These are phyloP conservation scores for Eimeria necatrix DNA, from an alignment of 169 alveolate genomes.

Conservation along the genomic window DNA sequence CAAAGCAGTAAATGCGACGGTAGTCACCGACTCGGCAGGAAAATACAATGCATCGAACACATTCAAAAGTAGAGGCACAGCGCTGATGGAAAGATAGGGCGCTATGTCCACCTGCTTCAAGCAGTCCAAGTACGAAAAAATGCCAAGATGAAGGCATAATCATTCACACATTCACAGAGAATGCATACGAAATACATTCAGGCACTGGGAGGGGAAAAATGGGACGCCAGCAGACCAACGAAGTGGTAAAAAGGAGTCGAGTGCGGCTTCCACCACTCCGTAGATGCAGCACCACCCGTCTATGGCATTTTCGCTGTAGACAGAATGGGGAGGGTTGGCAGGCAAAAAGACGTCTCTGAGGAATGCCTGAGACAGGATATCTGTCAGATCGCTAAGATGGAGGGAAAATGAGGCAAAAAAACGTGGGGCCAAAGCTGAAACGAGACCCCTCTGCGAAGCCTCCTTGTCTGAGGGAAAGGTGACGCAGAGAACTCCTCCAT, in stretches of 20 bases:
- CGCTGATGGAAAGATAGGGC: no score
- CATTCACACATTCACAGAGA: no score
- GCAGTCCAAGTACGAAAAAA: no score
- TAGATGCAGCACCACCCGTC: constrained; percentile 75
- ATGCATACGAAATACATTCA: no score
- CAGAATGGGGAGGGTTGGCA: constrained; percentile 62
- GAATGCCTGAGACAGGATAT: constrained; percentile 14
- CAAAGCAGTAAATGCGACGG: neutral
- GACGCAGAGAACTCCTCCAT: constrained; percentile 40
- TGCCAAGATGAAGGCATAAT: no score
- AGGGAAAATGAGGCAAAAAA: constrained; percentile 73
- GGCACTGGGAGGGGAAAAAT: no score
- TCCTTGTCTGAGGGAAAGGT: neutral
- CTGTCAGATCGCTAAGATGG: constrained; percentile 55
- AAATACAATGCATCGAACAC: no score
- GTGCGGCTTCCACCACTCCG: constrained; percentile 62
- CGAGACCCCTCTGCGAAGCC: neutral
- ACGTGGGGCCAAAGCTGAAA: constrained; percentile 69
- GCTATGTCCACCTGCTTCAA: no score
- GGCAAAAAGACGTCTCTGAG: constrained; percentile 65
- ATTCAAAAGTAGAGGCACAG: no score
- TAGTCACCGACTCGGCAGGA: neutral
- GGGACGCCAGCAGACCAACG: constrained; percentile 24
- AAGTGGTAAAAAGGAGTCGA: constrained; percentile 50
- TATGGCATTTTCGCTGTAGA: constrained; percentile 76